phyloP scores from a whole-genome alignment of 108 stramenopile species.

The Cyclostephanos tholiformis region DNA sequence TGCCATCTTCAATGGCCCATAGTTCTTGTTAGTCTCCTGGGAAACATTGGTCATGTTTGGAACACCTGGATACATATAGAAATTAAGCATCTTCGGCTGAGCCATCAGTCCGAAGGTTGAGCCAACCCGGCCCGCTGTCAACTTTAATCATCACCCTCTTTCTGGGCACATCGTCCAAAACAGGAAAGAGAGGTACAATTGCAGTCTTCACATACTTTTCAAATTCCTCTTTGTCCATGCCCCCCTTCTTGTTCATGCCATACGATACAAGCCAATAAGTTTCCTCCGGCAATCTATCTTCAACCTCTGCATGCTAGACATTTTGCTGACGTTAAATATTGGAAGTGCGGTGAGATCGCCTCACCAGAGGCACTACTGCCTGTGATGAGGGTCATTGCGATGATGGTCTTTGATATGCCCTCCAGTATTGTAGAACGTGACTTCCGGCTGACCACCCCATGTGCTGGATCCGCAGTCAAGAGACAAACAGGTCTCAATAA shows the following conservation, averaged over 20 bases:
- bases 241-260: no score
- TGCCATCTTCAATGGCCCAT: background rate
- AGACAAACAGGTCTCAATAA: background rate
- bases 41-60: no score
- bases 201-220: background rate
- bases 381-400: background rate
- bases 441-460: background rate
- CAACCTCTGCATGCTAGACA: no score
- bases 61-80: no score
- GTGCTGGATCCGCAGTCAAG: background rate
- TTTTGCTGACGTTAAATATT: no score
- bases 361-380: no score
- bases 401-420: background rate
- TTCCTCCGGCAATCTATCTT: no score
- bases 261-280: no score
- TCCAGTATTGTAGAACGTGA: background rate
- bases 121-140: background rate
- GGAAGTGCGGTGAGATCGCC: no score
- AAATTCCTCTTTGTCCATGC: no score
- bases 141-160: conserved; percentile 11
- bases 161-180: conserved; percentile 1
- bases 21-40: background rate
- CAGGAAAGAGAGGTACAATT: conserved; percentile 19
- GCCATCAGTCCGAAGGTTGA: background rate
- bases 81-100: background rate